These are phyloP conservation scores for Candida orba DNA, from an alignment of 805 yeast species.

Conservation along the genomic window DNA sequence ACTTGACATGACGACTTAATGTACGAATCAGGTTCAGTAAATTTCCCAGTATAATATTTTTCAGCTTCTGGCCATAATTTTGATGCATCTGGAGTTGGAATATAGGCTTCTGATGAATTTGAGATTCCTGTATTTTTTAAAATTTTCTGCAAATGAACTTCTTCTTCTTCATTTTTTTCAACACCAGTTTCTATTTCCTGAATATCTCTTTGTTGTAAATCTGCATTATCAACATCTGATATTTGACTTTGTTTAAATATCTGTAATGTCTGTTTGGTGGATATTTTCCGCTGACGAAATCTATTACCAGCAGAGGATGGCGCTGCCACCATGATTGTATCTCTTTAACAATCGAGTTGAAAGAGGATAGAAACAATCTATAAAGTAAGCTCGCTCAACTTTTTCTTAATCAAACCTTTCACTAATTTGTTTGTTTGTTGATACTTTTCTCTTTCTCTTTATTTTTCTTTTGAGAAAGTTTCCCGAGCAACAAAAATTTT, in stretches of 20 bases:
- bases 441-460: too few relatives aligned
- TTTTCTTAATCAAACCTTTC: too few relatives aligned
- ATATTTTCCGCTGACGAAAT: slow-evolving; percentile 90
- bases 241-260: slow-evolving; percentile 73
- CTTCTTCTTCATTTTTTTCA: slow-evolving; percentile 95
- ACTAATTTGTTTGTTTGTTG: too few relatives aligned
- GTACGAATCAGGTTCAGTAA: slow-evolving; percentile 68
- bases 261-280: slow-evolving; percentile 80
- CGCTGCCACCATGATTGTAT: slow-evolving; percentile 10
- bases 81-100: slow-evolving; percentile 96
- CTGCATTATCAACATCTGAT: slow-evolving; percentile 71
- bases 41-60: slow-evolving; percentile 61
- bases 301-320: slow-evolving; percentile 31
- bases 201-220: slow-evolving; percentile 69
- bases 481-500: too few relatives aligned
- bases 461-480: too few relatives aligned
- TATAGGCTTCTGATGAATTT: slow-evolving; percentile 48
- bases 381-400: too few relatives aligned
- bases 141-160: slow-evolving; percentile 89
- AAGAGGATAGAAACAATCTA: too few relatives aligned
- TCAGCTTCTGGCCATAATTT: slow-evolving; percentile 70
- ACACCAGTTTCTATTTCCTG: slow-evolving; percentile 96
- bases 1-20: slow-evolving; percentile 89
- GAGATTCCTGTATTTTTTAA: slow-evolving; percentile 72
- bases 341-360: neutral